phyloP scores from a whole-genome alignment of 495 filamentous ascomycete species.

The Lasiosphaeria ovina region DNA sequence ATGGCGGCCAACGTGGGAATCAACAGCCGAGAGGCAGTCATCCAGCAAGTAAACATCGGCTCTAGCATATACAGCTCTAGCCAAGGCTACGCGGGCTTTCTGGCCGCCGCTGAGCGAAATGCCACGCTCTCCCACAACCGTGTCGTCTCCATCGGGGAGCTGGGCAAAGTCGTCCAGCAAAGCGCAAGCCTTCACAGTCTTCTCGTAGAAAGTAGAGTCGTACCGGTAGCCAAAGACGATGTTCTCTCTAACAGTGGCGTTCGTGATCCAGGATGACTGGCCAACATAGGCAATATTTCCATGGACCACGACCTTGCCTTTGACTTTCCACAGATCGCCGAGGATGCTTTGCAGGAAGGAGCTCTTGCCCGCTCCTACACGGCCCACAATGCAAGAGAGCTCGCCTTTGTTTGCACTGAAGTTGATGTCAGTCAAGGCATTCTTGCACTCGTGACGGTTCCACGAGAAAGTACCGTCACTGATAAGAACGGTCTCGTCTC shows the following conservation, averaged over 20 bases:
- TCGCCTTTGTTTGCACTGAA: conserved; percentile 88
- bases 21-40: conserved; percentile 91
- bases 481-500: conserved; percentile 82
- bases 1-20: conserved; percentile 95
- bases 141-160: conserved; percentile 94
- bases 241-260: conserved; percentile 93
- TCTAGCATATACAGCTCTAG: conserved; percentile 92
- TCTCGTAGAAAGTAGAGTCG: conserved; percentile 92
- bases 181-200: conserved; percentile 91
- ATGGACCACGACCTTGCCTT: conserved; percentile 78
- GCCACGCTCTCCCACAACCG: conserved; percentile 93
- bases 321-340: conserved; percentile 86
- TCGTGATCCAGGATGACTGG: conserved; percentile 96
- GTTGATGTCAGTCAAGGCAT: conserved; percentile 64
- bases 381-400: conserved; percentile 88
- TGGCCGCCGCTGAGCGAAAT: conserved; percentile 97
- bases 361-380: conserved; percentile 92
- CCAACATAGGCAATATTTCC: conserved; percentile 87
- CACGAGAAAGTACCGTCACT: conserved; percentile 90
- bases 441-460: conserved; percentile 70
- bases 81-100: conserved; percentile 92
- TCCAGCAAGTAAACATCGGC: conserved; percentile 97
- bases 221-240: conserved; percentile 96
- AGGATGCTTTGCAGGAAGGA: conserved; percentile 83
- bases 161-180: conserved; percentile 86